Evolutionary conservation across 805 yeast species (phyloP), one percentile per base, ranked within the genome.

Genomic region (Metschnikowia aberdeeniae): DNA sequence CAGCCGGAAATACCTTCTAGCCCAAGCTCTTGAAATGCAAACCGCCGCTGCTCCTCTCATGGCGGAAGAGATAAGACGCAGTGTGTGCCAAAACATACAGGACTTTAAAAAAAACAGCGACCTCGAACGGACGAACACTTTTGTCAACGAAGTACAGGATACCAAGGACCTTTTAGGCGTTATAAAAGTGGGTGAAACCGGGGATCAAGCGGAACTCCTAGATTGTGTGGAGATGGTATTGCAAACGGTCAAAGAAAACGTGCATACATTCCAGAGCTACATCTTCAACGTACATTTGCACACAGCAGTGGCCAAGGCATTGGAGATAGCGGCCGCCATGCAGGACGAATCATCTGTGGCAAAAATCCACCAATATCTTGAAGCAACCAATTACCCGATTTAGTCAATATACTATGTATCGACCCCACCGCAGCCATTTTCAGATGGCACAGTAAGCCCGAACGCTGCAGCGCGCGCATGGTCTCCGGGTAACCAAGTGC

Each of bases 401-500:
- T 29, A 19, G n/a, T 11, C 8, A 10, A 7, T 24, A 22, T 11
- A 29, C 26, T 22, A 17, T 17, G 17, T 17, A 17, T 3, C 17
- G 17, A 17, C 17, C n/a, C n/a, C n/a, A n/a, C n/a, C 24, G 24
- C 24, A 22, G 6, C 6, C 24, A 22, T 5, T 22, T 22, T 22
- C 26, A 22, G 4, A 22, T 22, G 26, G 26, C 26, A 22, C 8
- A 7, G 26, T 22, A 29, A 37, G 40, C 40, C 40, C 40, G n/a
- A 29, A 37, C 6, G n/a, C 34, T 12, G 27, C 12, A 4, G 33
- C 40, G 40, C 40, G 40, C 40, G 22, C 4, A 6, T 17, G 27
- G 8, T 37, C 17, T 46, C 46, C 57, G 55, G 57, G 57, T 51
- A 51, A 53, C 53, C 41, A 36, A 11, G 17, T 8, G 42, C 42